phyloP scores from a whole-genome alignment of 2,329 filamentous ascomycete species.

The Tolypocladium album region DNA sequence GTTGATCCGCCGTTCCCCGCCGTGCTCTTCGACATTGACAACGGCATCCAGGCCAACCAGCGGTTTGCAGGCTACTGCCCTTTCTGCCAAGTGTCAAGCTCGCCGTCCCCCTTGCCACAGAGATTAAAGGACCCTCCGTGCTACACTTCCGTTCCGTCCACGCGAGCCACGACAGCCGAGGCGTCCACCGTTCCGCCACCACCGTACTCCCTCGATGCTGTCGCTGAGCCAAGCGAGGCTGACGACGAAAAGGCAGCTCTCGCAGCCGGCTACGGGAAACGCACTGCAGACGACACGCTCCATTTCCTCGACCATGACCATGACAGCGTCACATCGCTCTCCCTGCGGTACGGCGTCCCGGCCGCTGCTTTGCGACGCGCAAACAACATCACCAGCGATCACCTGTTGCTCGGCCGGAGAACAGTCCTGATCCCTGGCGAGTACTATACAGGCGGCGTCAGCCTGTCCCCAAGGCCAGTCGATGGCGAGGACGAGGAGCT shows the following conservation, averaged over 20 bases:
- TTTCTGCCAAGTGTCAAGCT: constrained; percentile 64
- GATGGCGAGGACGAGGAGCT: constrained; percentile 65
- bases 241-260: constrained; percentile 14
- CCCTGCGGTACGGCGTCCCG: constrained; percentile 62
- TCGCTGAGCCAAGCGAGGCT: background rate
- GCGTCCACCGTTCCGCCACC: constrained; percentile 25
- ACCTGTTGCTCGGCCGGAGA: constrained; percentile 57
- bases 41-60: constrained; percentile 41
- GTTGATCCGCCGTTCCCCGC: background rate
- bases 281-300: constrained; percentile 49
- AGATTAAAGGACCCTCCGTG: constrained; percentile 58
- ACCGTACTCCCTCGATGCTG: constrained; percentile 15
- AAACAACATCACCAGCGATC: constrained; percentile 63
- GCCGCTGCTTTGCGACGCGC: constrained; percentile 47
- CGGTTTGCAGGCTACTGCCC: constrained; percentile 60
- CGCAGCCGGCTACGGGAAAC: constrained; percentile 18
- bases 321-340: constrained; percentile 58
- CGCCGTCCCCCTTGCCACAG: constrained; percentile 45
- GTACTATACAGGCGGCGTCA: constrained; percentile 56
- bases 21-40: constrained; percentile 3
- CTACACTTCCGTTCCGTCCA: constrained; percentile 36
- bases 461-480: constrained; percentile 58
- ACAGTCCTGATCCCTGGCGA: constrained; percentile 62
- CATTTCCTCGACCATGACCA: constrained; percentile 64
- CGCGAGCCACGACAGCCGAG: constrained; percentile 11